Base-by-base conservation (phyloP, 2,329 filamentous ascomycete species). In the Cladobotryum mycophilum region DNA sequence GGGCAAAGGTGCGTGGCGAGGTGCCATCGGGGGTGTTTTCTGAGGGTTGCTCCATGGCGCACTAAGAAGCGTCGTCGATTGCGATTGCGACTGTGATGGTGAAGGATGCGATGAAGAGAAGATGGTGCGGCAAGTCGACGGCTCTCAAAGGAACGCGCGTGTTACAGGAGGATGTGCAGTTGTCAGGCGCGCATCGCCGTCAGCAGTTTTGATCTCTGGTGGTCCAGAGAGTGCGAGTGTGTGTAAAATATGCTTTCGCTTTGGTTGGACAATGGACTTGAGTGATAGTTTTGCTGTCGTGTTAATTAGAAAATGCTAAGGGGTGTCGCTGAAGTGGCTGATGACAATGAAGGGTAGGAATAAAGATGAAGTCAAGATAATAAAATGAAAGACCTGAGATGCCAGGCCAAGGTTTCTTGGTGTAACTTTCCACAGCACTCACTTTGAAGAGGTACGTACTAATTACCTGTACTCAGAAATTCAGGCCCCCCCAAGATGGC, bases 1-100 rank as follows among this genome's bases (percentile, higher is more conserved):
- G 64, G 35, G 81, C 80, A 64, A 81, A 83, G 7, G 75, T 70
- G 55, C 75, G 72, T 44, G 80, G 80, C 53, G 79, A 81, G 43
- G 68, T 68, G 61, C 72, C 72, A 47, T 65, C 64, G 14, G 68
- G 61, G 34, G 61, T 64, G 15, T 56, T 57, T 38, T 67, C 66
- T 18, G 59, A 54, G 38, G 58, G 53, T 33, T 55, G 57, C 35
- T 69, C 65, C 67, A 68, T 70, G 53, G 44, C 45, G 35, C 35
- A 36, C 48, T 45, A 45, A 45, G 40, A 35, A 35, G 35, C n/a
- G 38, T 43, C n/a, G 49, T 30, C 35, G 51, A 20, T 2, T 34
- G 41, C 18, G 30, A 36, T 18, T 12, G 17, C 14, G 20, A 48
- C 17, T 14, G 13, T 1, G 9, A 18, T 18, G 30, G 17, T 36